Conservation (phyloP, 441 rosid species). For the Rhodomyrtus psidioides region DNA sequence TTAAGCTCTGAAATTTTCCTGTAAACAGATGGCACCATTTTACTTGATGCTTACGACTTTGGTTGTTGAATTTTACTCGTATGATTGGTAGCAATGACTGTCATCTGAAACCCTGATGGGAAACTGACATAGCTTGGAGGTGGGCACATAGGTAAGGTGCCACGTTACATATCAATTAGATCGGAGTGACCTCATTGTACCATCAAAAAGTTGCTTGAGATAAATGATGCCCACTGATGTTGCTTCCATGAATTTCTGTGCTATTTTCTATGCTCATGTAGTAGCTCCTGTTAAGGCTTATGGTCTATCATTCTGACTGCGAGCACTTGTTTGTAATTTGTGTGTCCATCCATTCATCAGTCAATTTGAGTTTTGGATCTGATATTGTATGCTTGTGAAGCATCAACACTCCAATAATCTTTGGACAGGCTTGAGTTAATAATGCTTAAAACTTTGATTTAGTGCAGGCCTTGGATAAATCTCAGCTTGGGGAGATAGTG, state of each 20-base stretch:
- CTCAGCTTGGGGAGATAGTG: constrained; percentile 86
- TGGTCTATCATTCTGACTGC: background rate
- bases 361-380: background rate
- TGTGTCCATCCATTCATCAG: background rate
- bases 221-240: background rate
- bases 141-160: background rate
- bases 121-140: background rate
- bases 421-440: background rate
- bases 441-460: background rate
- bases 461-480: constrained; percentile 86
- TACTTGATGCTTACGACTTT: background rate
- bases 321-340: background rate
- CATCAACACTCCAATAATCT: background rate
- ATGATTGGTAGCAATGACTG: background rate
- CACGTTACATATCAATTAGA: background rate
- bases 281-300: background rate
- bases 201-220: background rate
- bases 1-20: background rate
- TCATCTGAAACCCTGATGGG: background rate
- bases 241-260: background rate
- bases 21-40: background rate
- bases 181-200: background rate
- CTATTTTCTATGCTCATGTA: background rate
- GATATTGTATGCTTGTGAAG: background rate
- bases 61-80: background rate